Conservation (phyloP, 208 protist genomes). For the Herpetomonas muscarum region DNA sequence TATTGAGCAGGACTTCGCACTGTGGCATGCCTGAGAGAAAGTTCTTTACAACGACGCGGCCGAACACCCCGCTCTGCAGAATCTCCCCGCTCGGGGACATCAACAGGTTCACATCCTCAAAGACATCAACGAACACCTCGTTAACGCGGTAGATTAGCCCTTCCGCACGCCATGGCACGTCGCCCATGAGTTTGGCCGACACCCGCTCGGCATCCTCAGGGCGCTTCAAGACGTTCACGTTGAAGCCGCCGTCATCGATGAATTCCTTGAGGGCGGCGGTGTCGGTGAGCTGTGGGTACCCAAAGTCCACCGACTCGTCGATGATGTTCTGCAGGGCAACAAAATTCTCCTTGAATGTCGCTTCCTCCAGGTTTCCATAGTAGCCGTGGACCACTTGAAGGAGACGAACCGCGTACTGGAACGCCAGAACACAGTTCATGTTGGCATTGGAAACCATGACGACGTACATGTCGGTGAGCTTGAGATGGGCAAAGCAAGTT, state of each 20-base stretch:
- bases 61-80: constrained; percentile 91
- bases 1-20: constrained; percentile 96
- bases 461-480: constrained; percentile 89
- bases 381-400: constrained; percentile 90
- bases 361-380: constrained; percentile 91
- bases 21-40: constrained; percentile 98
- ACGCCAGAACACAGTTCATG: constrained; percentile 83
- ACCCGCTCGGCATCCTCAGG: constrained; percentile 40
- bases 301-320: constrained; percentile 98
- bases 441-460: constrained; percentile 92
- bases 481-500: constrained; percentile 90
- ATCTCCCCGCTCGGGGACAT: constrained; percentile 90
- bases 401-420: constrained; percentile 83
- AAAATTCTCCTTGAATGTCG: constrained; percentile 95
- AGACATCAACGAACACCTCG: constrained; percentile 98
- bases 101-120: constrained; percentile 96
- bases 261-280: constrained; percentile 87
- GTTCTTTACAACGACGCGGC: constrained; percentile 94
- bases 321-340: constrained; percentile 97
- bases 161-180: constrained; percentile 89
- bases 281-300: constrained; percentile 95
- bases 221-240: constrained; percentile 40
- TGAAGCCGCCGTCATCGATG: constrained; percentile 78
- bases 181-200: constrained; percentile 88
- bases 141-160: constrained; percentile 95